phyloP scores from a whole-genome alignment of 1,284 basidiomycete species.

The Malassezia vespertilionis region DNA sequence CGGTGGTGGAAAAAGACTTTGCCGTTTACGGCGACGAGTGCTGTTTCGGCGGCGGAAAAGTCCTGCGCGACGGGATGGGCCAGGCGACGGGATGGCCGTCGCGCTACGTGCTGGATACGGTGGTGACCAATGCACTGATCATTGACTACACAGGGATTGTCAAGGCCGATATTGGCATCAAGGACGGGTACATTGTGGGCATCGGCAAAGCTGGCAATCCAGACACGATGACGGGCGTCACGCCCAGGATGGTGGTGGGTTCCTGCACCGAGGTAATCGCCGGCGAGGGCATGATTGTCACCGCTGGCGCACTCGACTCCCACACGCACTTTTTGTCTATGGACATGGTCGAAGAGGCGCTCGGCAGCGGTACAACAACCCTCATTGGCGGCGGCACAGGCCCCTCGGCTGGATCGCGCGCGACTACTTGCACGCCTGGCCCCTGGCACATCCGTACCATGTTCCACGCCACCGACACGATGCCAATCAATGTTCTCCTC shows the following conservation, averaged over 20 bases:
- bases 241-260: conserved; percentile 54
- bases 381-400: conserved; percentile 60
- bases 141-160: conserved; percentile 90
- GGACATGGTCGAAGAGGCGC: conserved; percentile 60
- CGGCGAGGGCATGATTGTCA: conserved; percentile 83
- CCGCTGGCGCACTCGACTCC: conserved; percentile 82
- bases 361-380: conserved; percentile 51
- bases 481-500: conserved; percentile 85
- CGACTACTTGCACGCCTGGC: conserved; percentile 82
- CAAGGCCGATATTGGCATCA: conserved; percentile 97
- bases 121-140: conserved; percentile 88
- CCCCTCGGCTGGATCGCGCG: conserved; percentile 75
- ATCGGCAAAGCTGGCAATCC: conserved; percentile 97
- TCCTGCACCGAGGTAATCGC: conserved; percentile 59
- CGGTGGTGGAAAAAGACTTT: conserved; percentile 80
- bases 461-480: conserved; percentile 61
- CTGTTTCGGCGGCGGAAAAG: conserved; percentile 78
- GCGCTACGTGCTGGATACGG: conserved; percentile 66
- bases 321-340: conserved; percentile 78
- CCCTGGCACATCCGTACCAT: conserved; percentile 37
- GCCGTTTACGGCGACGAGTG: conserved; percentile 75
- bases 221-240: conserved; percentile 75
- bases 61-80: conserved; percentile 52
- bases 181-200: conserved; percentile 67
- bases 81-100: conserved; percentile 69